Evolutionary conservation across 805 yeast genomes (phyloP).

Genomic region (Ogataea wickerhamii): DNA sequence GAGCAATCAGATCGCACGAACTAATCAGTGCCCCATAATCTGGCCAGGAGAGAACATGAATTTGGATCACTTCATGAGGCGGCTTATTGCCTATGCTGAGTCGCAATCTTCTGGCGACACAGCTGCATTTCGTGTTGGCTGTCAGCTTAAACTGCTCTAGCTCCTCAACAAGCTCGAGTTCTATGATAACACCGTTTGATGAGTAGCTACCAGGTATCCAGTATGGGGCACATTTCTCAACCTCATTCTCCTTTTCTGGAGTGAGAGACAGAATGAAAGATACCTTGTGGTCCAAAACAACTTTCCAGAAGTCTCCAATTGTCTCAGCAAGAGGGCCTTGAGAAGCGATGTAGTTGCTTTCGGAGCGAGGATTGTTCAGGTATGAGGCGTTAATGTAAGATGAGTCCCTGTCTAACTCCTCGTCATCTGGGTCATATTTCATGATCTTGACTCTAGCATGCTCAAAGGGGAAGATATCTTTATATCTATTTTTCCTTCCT

Average conservation of each 20-base stretch:
- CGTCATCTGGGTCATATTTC: constrained; percentile 16
- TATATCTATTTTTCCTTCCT: constrained; percentile 80
- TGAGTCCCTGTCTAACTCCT: constrained; percentile 37
- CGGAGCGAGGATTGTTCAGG: constrained; percentile 40
- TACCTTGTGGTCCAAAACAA: constrained; percentile 59
- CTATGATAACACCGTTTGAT: constrained; percentile 24
- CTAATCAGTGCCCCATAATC: constrained; percentile 68
- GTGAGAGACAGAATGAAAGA: constrained; percentile 74
- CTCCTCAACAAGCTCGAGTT: constrained; percentile 24
- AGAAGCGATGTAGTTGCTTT: constrained; percentile 66
- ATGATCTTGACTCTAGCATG: constrained; percentile 72
- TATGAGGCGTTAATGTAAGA: constrained; percentile 85
- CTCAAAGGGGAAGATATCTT: constrained; percentile 84
- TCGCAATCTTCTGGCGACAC: constrained; percentile 42
- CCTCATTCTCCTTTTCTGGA: constrained; percentile 68
- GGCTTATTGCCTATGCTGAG: constrained; percentile 34
- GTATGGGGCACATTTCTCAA: constrained; percentile 77
- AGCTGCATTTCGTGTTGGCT: constrained; percentile 16
- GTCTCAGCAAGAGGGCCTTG: constrained; percentile 85
- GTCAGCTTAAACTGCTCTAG: constrained; percentile 27
- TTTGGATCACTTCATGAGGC: constrained; percentile 55
- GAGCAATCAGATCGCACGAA: constrained; percentile 53
- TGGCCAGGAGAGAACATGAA: constrained; percentile 80
- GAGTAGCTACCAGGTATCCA: constrained; percentile 65
- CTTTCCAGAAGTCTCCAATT: constrained; percentile 79